Conservation (phyloP, 2,329 filamentous ascomycete genomes). For the Pezicula carpinea region DNA sequence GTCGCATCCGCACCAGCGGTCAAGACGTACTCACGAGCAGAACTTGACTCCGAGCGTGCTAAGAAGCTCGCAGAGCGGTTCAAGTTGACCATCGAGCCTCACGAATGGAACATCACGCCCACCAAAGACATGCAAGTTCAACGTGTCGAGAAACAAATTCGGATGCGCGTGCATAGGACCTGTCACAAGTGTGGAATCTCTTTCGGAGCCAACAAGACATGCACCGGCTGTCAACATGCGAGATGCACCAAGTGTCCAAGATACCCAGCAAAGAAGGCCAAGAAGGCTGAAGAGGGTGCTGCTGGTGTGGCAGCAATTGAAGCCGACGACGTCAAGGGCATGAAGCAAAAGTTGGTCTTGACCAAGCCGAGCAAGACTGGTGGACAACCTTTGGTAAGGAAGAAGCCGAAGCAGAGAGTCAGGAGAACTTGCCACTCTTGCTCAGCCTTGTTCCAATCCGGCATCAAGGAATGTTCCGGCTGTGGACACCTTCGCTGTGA, state of each 20-base stretch:
- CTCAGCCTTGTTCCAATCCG: conserved; percentile 52
- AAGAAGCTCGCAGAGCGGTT: conserved; percentile 32
- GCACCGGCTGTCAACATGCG: conserved; percentile 70
- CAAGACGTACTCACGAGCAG: conserved; percentile 2
- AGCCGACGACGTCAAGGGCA: conserved; percentile 15
- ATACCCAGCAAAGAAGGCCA: conserved; percentile 45
- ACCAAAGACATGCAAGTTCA: conserved; percentile 20
- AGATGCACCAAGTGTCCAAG: conserved; percentile 79
- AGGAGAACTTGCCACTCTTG: conserved; percentile 76
- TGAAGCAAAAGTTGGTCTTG: conserved; percentile 45
- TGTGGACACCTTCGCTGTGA: conserved; percentile 75
- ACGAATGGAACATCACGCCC: conserved; percentile 20
- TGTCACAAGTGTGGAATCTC: conserved; percentile 77
- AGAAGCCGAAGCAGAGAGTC: conserved; percentile 67
- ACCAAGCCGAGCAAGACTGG: conserved; percentile 62
- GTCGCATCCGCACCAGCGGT: not conserved
- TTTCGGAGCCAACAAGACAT: conserved; percentile 70
- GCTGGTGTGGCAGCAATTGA: conserved; percentile 14
- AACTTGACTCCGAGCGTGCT: conserved; percentile 28
- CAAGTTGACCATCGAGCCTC: conserved; percentile 29
- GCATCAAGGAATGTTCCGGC: conserved; percentile 57
- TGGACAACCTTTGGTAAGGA: conserved; percentile 67
- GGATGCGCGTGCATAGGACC: conserved; percentile 71
- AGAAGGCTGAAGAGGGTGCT: conserved; percentile 46
- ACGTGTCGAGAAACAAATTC: conserved; percentile 70